Base-by-base conservation (phyloP, 2,329 filamentous ascomycete genomes). In the Colletotrichum destructivum region DNA sequence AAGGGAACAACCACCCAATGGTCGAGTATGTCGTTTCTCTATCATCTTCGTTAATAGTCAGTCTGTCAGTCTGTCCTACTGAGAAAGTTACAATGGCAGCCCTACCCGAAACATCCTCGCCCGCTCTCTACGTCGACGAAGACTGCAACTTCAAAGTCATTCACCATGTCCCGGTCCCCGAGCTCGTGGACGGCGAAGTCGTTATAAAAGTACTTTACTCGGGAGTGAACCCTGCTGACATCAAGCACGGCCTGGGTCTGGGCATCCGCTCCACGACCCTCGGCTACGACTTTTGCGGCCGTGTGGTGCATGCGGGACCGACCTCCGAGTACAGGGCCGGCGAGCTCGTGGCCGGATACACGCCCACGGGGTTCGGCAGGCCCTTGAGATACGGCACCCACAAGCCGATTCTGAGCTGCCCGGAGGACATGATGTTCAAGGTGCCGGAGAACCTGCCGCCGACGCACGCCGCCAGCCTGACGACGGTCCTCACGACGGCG, bases 401-500 rank as follows among this genome's bases (percentile, higher is more conserved):
- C 7, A 65, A 71, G 12, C 59, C 59, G 46, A 62, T 62, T 31
- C 60, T 70, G 46, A 46, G 61, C 8, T 66, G 66, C 8, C 70
- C 60, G 4, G 70, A 72, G 4, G 26, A 51, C 12, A 16, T 66
- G 8, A 21, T 57, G 15, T 69, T 47, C 59, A 38, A 31, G 31
- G 70, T 72, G 16, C 73, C 74, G 4, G 54, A 13, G 0, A 68
- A 67, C 55, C 44, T 77, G 2, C 69, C 64, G 1, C 47, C 23
- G 2, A 44, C 62, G 51, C 59, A 70, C 23, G 76, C 76, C 2
- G 76, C 74, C 9, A 35, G 70, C 9, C 47, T 77, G 12, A 46
- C 75, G 0, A 55, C 62, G 11, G 63, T 73, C 6, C 44, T 71
- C 7, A 44, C 66, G 11, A 77, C 75, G 0, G 77, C 77, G 6